phyloP scores from a whole-genome alignment of 495 filamentous ascomycete species.

The Articulospora tetracladia region DNA sequence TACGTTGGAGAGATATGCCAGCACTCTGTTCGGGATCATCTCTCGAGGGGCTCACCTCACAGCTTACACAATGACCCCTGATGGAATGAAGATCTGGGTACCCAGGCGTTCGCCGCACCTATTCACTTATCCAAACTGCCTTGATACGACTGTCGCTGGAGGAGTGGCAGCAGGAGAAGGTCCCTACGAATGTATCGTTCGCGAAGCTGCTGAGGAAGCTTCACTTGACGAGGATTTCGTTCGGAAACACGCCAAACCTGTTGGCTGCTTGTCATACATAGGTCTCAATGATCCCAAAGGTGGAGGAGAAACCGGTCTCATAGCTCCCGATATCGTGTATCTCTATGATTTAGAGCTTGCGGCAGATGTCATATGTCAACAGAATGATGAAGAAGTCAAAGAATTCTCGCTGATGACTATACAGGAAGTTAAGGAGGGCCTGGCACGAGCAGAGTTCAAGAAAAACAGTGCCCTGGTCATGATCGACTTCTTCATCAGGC shows the following conservation, averaged over 20 bases:
- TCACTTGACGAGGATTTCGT: slow-evolving; percentile 33
- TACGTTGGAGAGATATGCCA: slow-evolving; percentile 43
- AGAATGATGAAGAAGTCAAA: slow-evolving; percentile 50
- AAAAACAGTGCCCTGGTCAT: slow-evolving; percentile 44
- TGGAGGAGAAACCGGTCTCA: slow-evolving; percentile 31
- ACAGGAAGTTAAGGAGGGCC: slow-evolving; percentile 39
- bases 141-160: slow-evolving; percentile 55
- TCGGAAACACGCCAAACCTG: slow-evolving; percentile 26
- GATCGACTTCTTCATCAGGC: slow-evolving; percentile 52
- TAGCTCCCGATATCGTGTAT: slow-evolving; percentile 43
- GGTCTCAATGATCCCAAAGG: slow-evolving; percentile 24
- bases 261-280: slow-evolving; percentile 37
- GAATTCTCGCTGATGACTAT: slow-evolving; percentile 44
- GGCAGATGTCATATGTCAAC: slow-evolving; percentile 32
- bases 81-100: slow-evolving; percentile 46
- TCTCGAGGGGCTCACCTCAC: slow-evolving; percentile 46
- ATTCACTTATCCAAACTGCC: slow-evolving; percentile 46
- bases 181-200: slow-evolving; percentile 46
- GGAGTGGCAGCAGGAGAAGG: slow-evolving; percentile 39
- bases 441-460: slow-evolving; percentile 49
- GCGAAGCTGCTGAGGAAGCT: slow-evolving; percentile 53
- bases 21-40: slow-evolving; percentile 47
- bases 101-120: slow-evolving; percentile 38
- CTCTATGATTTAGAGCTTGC: slow-evolving; percentile 46
- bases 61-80: slow-evolving; percentile 34